phyloP scores from a whole-genome alignment of 768 basidiomycete genomes.

The Fibroporia radiculosa region DNA sequence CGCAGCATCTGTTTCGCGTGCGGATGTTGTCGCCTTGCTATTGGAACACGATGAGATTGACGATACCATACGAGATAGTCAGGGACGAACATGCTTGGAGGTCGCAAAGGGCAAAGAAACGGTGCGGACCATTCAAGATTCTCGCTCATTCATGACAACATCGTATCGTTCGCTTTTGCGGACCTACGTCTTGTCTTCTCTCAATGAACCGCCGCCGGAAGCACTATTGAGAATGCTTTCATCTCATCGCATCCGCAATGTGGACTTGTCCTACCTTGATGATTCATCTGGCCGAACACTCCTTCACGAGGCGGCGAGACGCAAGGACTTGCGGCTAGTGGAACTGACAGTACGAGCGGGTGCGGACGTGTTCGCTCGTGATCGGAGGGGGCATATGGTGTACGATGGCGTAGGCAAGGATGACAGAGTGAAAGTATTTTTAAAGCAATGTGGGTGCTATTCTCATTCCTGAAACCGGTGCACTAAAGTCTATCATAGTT shows the following conservation, averaged over 20 bases:
- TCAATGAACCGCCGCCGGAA: slow-evolving; percentile 24
- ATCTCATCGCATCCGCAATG: slow-evolving; percentile 57
- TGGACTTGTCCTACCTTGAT: slow-evolving; percentile 79
- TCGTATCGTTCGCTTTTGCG: slow-evolving; percentile 68
- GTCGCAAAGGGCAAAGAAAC: slow-evolving; percentile 66
- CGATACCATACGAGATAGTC: slow-evolving; percentile 61
- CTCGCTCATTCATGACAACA: slow-evolving; percentile 67
- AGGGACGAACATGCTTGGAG: slow-evolving; percentile 64
- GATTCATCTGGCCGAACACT: slow-evolving; percentile 69
- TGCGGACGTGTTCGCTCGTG: slow-evolving; percentile 83
- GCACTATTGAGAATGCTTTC: slow-evolving; percentile 52
- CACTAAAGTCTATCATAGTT: slow-evolving; percentile 33
- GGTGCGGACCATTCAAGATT: slow-evolving; percentile 69
- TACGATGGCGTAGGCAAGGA: slow-evolving; percentile 69
- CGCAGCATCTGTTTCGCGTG: slow-evolving; percentile 63
- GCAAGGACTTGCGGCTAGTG: slow-evolving; percentile 74
- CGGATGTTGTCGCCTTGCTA: slow-evolving; percentile 66
- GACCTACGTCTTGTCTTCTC: slow-evolving; percentile 61
- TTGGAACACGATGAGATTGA: slow-evolving; percentile 77
- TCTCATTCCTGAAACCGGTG: neutral
- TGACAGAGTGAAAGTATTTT: slow-evolving; percentile 73
- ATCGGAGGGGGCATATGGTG: slow-evolving; percentile 61
- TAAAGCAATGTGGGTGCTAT: slow-evolving; percentile 66
- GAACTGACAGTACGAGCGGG: slow-evolving; percentile 82
- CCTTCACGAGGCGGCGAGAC: slow-evolving; percentile 79